Conservation (phyloP, 768 basidiomycete species). For the Paxillus rubicundulus region DNA sequence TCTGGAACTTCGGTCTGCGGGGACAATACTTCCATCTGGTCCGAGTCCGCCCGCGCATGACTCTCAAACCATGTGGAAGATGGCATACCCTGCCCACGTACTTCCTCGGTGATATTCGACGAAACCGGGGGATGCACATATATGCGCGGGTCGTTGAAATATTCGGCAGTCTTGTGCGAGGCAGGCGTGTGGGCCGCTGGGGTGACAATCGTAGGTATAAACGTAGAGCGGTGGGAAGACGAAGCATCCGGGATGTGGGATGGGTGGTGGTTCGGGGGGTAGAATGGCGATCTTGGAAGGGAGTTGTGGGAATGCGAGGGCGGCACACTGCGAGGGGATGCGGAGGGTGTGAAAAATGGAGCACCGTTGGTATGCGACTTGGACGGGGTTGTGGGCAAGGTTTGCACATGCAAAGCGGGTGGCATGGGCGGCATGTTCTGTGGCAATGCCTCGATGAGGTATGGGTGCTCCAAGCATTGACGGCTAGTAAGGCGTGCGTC, state of each 20-base stretch:
- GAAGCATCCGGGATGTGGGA: conserved; percentile 45
- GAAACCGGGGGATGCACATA: conserved; percentile 34
- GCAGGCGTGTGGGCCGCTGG: conserved; percentile 29
- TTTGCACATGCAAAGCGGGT: conserved; percentile 45
- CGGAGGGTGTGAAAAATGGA: conserved; percentile 39
- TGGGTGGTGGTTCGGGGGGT: conserved; percentile 37
- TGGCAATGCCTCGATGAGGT: conserved; percentile 77
- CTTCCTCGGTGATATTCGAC: conserved; percentile 29
- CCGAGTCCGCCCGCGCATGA: conserved; percentile 31
- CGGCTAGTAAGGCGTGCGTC: conserved; percentile 79
- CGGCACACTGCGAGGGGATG: conserved; percentile 43
- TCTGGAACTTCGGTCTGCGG: conserved; percentile 48
- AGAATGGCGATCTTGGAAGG: conserved; percentile 37
- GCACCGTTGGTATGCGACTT: conserved; percentile 35
- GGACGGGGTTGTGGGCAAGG: conserved; percentile 35
- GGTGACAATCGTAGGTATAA: conserved; percentile 41
- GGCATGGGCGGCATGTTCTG: conserved; percentile 66
- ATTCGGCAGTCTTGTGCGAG: conserved; percentile 36
- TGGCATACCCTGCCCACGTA: conserved; percentile 16
- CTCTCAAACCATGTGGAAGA: conserved; percentile 26
- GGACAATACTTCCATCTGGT: conserved; percentile 57
- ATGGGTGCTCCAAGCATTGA: conserved; percentile 85
- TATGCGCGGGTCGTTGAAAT: conserved; percentile 31
- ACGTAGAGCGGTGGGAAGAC: conserved; percentile 52
- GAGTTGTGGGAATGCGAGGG: conserved; percentile 52